Evolutionary conservation across 2,329 filamentous ascomycete genomes (phyloP), one percentile per base, ranked within the genome.

Genomic region (Colletotrichum sp.): DNA sequence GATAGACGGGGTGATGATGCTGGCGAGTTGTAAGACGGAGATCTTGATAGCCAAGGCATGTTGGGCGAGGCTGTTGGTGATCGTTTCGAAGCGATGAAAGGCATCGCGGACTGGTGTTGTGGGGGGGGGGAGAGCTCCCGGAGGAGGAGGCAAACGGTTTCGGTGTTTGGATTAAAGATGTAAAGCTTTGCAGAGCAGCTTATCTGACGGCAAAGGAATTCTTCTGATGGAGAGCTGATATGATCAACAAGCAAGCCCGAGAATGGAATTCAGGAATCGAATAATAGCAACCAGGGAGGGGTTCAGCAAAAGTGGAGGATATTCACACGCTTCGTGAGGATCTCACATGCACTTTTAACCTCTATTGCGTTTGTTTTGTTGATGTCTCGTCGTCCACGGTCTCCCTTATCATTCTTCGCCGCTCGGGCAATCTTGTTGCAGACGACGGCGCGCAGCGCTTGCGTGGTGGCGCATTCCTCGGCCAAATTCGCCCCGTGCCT

Each of bases 351-450:
- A 73, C 73, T 76, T 76, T 76, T 73, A 76, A 76, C 58, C 55
- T 69, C 58, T 28, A 55, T 52, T 69, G 58, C 58, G 43, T 73
- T 73, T 65, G 64, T 76, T 58, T 76, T 76, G 48, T 76, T 76
- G 73, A 68, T 76, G 70, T 76, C 73, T 73, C 73, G 70, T 76
- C 58, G 70, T 30, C 48, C 58, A 58, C 34, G 48, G 26, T 15
- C 73, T 76, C 73, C 73, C 73, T 76, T 73, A 73, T 73, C 73
- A 76, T 76, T 76, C 73, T 70, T 73, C 34, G 70, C 43, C 73
- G 73, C 73, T 76, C 73, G 65, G 73, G 73, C 73, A 76, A 76
- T 76, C 73, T 76, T 73, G 70, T 68, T 73, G 73, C 73, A 76
- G 73, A 76, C 73, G 65, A 65, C 73, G 73, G 73, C 73, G 73